Percentiles rank a stretch among this genome's conserved stretches.
Conservation (phyloP, 805 yeast genomes). For the Cyberlindnera suaveolens region DNA sequence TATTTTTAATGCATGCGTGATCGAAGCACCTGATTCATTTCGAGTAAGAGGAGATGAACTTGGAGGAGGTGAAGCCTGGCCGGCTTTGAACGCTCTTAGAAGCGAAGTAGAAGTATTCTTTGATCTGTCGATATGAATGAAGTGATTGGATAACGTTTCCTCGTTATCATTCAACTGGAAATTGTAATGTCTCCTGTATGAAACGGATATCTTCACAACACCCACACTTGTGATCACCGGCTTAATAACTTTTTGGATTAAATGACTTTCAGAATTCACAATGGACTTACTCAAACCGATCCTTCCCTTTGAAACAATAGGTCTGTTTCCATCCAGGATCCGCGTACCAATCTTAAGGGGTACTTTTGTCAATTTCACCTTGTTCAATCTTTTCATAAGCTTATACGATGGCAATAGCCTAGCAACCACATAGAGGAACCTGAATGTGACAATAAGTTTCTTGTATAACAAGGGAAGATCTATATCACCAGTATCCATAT, state of each 20-base stretch:
- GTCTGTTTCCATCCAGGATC: conserved; percentile 68
- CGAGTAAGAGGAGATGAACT: conserved; percentile 28
- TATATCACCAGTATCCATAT: conserved; percentile 28
- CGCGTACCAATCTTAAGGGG: conserved; percentile 51
- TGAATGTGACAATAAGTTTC: conserved; percentile 64
- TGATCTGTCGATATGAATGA: conserved; percentile 39
- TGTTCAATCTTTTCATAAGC: conserved; percentile 40
- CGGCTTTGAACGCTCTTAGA: conserved; percentile 27
- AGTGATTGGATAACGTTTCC: conserved; percentile 52
- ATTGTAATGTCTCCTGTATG: conserved; percentile 66
- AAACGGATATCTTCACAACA: conserved; percentile 63
- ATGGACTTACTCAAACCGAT: conserved; percentile 74
- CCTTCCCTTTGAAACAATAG: conserved; percentile 76
- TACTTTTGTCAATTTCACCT: conserved; percentile 29
- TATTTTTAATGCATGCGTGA: conserved; percentile 32
- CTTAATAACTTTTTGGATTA: conserved; percentile 55
- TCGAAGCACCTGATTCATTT: conserved; percentile 39
- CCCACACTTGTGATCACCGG: conserved; percentile 79
- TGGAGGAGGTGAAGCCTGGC: conserved; percentile 22
- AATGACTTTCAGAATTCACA: conserved; percentile 39
- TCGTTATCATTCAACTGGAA: conserved; percentile 67
- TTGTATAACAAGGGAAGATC: conserved; percentile 70
- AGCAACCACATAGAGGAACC: conserved; percentile 62
- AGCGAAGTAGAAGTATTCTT: conserved; percentile 7
- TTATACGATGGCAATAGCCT: conserved; percentile 69